These are phyloP conservation scores for Porphyrellus cyaneotinctus DNA, from an alignment of 768 basidiomycete species.

Conservation along the genomic window DNA sequence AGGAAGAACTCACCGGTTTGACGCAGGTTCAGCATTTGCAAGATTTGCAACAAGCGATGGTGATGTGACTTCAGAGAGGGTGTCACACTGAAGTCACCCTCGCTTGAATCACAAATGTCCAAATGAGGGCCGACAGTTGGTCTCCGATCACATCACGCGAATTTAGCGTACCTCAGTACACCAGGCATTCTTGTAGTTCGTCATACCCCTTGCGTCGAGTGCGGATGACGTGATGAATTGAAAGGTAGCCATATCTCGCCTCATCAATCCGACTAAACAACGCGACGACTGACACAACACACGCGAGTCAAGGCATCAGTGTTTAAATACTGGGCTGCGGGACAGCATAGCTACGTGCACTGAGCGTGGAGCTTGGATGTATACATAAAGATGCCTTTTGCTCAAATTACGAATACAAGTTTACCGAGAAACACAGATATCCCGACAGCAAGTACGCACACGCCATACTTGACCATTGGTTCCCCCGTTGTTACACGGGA, in stretches of 20 bases:
- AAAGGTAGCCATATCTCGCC: too few species aligned
- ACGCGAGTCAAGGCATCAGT: background rate
- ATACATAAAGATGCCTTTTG: too few species aligned
- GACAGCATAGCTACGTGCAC: too few species aligned
- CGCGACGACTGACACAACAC: background rate
- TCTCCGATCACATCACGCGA: background rate
- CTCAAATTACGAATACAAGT: background rate
- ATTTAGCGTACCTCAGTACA: background rate
- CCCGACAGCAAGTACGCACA: slow-evolving; percentile 1
- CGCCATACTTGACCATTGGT: background rate
- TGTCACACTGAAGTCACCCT: background rate
- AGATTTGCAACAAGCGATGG: too few species aligned
- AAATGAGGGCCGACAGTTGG: background rate
- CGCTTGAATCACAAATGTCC: background rate
- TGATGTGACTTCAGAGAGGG: background rate
- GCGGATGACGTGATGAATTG: too few species aligned
- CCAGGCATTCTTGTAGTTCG: background rate
- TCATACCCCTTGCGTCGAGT: too few species aligned
- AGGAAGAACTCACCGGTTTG: background rate
- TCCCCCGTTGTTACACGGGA: background rate
- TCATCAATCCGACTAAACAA: too few species aligned
- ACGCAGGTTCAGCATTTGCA: background rate
- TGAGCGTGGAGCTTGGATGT: too few species aligned
- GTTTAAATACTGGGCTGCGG: too few species aligned
- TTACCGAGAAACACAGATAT: background rate